These are phyloP conservation scores for Xylaria grammica DNA, from an alignment of 495 filamentous ascomycete genomes.

Conservation along the genomic window DNA sequence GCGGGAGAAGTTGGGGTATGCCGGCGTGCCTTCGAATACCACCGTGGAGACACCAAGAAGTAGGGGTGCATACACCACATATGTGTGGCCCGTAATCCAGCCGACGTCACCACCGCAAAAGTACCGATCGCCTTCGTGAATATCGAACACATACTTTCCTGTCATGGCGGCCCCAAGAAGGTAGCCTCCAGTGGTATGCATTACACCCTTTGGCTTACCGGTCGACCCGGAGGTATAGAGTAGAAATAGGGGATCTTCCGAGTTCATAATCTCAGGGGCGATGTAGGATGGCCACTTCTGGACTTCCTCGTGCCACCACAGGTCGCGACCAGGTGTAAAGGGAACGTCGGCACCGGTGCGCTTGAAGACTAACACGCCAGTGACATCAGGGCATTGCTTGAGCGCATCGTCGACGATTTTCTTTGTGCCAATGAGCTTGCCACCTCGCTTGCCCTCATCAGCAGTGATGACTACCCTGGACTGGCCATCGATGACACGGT, in stretches of 20 bases:
- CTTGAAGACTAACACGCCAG: constrained; percentile 87
- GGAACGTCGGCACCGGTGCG: constrained; percentile 93
- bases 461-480: constrained; percentile 94
- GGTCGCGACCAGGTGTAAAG: constrained; percentile 85
- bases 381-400: constrained; percentile 93
- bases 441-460: constrained; percentile 96
- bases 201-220: constrained; percentile 97
- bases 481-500: constrained; percentile 89
- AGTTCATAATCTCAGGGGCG: constrained; percentile 82
- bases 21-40: constrained; percentile 98
- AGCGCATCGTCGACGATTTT: constrained; percentile 99
- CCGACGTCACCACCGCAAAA: constrained; percentile 99
- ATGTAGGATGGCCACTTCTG: constrained; percentile 94
- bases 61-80: constrained; percentile 95
- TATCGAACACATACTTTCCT: constrained; percentile 98
- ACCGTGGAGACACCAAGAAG: constrained; percentile 92
- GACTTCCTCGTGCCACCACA: constrained; percentile 98
- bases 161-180: constrained; percentile 90
- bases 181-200: constrained; percentile 97
- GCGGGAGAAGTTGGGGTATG: constrained; percentile 95
- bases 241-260: constrained; percentile 96
- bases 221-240: constrained; percentile 98
- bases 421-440: constrained; percentile 97
- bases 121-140: constrained; percentile 89
- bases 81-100: constrained; percentile 99